Percentiles rank a stretch among this genome's conserved stretches.
These are phyloP conservation scores for Trichoderma orchidacearum DNA, from an alignment of 495 filamentous ascomycete genomes.

Conservation along the genomic window DNA sequence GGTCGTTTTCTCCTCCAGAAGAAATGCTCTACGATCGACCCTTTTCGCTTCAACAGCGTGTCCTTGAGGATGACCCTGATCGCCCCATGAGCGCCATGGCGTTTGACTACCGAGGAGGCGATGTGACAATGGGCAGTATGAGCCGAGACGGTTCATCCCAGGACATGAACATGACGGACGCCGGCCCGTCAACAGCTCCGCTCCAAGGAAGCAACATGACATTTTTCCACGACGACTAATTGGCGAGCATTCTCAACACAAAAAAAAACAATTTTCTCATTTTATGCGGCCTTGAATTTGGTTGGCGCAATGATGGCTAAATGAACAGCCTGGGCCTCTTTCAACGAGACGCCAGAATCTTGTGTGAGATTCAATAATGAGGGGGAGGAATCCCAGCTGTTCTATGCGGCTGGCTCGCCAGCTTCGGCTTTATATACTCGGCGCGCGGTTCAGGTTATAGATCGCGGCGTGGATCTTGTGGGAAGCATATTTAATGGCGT, in stretches of 20 bases:
- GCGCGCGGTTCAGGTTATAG: constrained; percentile 1
- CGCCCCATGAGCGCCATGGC: constrained; percentile 25
- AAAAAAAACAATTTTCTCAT: no score
- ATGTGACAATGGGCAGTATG: neutral
- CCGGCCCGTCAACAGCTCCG: constrained; percentile 3
- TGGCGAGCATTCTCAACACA: neutral
- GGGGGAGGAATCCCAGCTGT: neutral
- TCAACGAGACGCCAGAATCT: neutral
- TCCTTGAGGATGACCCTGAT: constrained; percentile 19
- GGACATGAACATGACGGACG: constrained; percentile 3
- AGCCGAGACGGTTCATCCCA: neutral
- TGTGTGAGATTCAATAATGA: neutral
- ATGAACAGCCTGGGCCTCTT: neutral
- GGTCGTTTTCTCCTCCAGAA: constrained; percentile 80
- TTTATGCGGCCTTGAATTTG: neutral
- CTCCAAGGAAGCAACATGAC: constrained; percentile 3
- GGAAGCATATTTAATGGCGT: neutral
- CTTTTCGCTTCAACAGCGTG: constrained; percentile 17
- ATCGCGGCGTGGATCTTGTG: constrained; percentile 1
- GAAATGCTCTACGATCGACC: constrained; percentile 39
- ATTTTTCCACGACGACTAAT: constrained; percentile 6
- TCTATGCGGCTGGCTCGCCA: neutral
- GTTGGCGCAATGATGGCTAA: neutral
- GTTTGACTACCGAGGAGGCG: constrained; percentile 11
- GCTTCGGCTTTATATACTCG: neutral